Evolutionary conservation across 352 stramenopile species (phyloP), one percentile per base, ranked within the genome.

Genomic region (Globisporangium sylvaticum): DNA sequence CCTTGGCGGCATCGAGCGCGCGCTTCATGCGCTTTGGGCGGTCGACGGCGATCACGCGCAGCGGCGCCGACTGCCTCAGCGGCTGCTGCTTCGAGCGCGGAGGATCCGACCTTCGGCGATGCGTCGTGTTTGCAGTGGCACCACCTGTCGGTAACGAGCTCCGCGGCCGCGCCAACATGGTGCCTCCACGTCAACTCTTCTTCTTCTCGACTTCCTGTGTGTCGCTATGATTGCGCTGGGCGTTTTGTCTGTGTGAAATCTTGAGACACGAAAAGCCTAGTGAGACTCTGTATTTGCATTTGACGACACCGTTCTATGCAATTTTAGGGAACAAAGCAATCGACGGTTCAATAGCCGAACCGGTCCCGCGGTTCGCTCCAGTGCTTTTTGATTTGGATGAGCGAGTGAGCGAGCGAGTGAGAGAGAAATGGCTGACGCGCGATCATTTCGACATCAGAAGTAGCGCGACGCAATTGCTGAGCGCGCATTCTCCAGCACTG

Each of bases 21-120:
- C 52, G 58, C 42, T 34, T 69, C 48, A 70, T 9, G 3, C 75
- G 60, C 57, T 52, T 63, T 31, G 73, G 81, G 9, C 81, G 73
- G 61, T 89, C 75, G 57, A 89, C 66, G 20, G 57, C 32, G 64
- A 89, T 89, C 50, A 78, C 59, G 46, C 80, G 78, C 62, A 81
- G 53, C 24, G 58, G 58, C 2, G 37, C 3, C 31, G 50, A 15
- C 14, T 44, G 8, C 29, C 20, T 18, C 58, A 25, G 27, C 18
- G 39, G 22, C 18, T 55, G 46, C 20, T 65, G 39, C 37, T 34
- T 63, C 14, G 25, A 3, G 27, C 25, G 59, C 29, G 59, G 22
- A 27, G 29, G 7, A 6, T 58, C 44, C 2, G 29, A 54, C 48
- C 42, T 46, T 6, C 59, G 59, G 20, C 42, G 27, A 18, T 50